phyloP scores from a whole-genome alignment of 108 stramenopile genomes.

The Cyclotella cryptica region DNA sequence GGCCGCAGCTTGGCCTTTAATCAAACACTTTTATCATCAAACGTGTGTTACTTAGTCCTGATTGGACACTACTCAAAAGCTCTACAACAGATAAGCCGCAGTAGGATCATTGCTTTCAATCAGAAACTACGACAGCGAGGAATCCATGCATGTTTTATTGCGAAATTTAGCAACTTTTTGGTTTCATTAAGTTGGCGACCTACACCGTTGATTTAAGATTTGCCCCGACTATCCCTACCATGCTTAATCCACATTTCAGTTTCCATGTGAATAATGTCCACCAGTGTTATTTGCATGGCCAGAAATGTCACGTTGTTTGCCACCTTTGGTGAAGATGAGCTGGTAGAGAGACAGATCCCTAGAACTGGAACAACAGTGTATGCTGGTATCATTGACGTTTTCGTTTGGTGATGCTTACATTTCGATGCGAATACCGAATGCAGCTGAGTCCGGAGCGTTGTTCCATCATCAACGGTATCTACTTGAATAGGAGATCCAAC shows the following conservation, averaged over 20 bases:
- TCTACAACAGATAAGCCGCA: no score
- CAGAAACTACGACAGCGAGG: no score
- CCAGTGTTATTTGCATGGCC: conserved; percentile 70
- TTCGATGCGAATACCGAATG: conserved; percentile 36
- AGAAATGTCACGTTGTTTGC: conserved; percentile 30
- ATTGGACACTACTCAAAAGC: no score
- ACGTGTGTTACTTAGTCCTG: no score
- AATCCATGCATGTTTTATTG: no score
- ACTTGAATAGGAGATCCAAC: not conserved
- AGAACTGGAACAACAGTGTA: conserved; percentile 64
- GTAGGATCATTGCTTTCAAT: no score
- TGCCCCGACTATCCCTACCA: not conserved
- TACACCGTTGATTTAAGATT: no score
- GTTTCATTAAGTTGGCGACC: no score
- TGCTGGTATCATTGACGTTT: conserved; percentile 38
- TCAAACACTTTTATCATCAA: no score
- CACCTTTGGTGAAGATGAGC: conserved; percentile 1
- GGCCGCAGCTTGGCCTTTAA: not conserved
- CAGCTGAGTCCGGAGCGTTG: conserved; percentile 42
- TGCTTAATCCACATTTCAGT: conserved; percentile 69
- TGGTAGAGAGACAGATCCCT: conserved; percentile 49
- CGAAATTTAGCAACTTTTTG: no score
- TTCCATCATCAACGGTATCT: conserved; percentile 52
- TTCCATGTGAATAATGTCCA: conserved; percentile 76
- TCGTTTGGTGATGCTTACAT: conserved; percentile 23